phyloP scores from a whole-genome alignment of 345 rosid genomes.

The Cochlearia excelsa region DNA sequence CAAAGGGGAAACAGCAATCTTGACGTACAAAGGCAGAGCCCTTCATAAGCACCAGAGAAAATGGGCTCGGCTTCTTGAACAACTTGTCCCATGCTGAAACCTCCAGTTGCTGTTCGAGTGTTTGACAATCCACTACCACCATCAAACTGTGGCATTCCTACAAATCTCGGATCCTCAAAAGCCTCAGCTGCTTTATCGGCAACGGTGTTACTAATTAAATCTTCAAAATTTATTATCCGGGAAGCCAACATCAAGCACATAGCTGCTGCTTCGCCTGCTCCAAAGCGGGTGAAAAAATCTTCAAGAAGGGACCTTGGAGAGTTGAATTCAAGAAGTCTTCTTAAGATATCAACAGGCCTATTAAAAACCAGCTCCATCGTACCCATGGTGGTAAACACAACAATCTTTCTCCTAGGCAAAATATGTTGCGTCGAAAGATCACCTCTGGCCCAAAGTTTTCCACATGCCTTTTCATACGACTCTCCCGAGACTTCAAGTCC shows the following conservation, averaged over 20 bases:
- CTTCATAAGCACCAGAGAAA: conserved; percentile 92
- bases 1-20: conserved; percentile 90
- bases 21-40: conserved; percentile 87
- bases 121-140: conserved; percentile 72
- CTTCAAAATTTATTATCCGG: conserved; percentile 75
- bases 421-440: conserved; percentile 90
- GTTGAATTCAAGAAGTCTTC: conserved; percentile 81
- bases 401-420: conserved; percentile 80
- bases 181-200: conserved; percentile 96
- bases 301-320: conserved; percentile 78
- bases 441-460: conserved; percentile 94
- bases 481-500: conserved; percentile 66
- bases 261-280: conserved; percentile 97
- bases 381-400: conserved; percentile 94
- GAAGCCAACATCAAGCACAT: conserved; percentile 98
- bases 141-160: conserved; percentile 95
- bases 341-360: conserved; percentile 90
- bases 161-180: conserved; percentile 93
- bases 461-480: conserved; percentile 75
- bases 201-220: conserved; percentile 61
- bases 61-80: conserved; percentile 96
- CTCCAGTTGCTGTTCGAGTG: conserved; percentile 81
- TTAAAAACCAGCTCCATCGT: conserved; percentile 94
- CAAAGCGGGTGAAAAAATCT: conserved; percentile 92
- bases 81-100: conserved; percentile 99